Conservation (phyloP, 1,284 basidiomycete species). For the Xerocomus amazonicus region DNA sequence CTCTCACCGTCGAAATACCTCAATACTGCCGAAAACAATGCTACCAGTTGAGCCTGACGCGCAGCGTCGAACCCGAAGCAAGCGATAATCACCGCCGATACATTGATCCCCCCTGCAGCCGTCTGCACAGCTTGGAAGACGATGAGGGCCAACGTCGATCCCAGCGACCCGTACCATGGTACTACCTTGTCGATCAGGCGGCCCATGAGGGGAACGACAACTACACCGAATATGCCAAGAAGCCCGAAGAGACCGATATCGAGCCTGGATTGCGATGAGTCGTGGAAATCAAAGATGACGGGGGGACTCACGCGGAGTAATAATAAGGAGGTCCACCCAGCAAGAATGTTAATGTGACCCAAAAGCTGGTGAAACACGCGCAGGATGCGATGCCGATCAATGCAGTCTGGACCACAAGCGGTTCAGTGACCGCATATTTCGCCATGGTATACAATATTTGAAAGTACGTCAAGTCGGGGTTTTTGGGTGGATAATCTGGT, state of each 20-base stretch:
- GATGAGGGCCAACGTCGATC: slow-evolving; percentile 41
- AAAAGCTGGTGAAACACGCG: slow-evolving; percentile 59
- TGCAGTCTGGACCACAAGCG: slow-evolving; percentile 59
- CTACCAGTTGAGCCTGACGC: slow-evolving; percentile 44
- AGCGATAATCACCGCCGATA: slow-evolving; percentile 53
- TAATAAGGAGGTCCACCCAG: slow-evolving; percentile 60
- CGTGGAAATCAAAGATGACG: background rate
- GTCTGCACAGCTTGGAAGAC: slow-evolving; percentile 34
- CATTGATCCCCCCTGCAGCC: slow-evolving; percentile 51
- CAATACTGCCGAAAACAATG: slow-evolving; percentile 37
- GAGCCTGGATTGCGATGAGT: slow-evolving; percentile 38
- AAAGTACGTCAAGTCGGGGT: slow-evolving; percentile 52
- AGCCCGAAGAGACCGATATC: slow-evolving; percentile 71
- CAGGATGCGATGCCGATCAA: slow-evolving; percentile 54
- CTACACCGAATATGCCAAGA: slow-evolving; percentile 66
- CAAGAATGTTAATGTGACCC: slow-evolving; percentile 72
- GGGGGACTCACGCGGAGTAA: slow-evolving; percentile 53
- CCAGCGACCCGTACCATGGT: slow-evolving; percentile 63
- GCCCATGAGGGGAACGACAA: slow-evolving; percentile 59
- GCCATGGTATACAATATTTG: slow-evolving; percentile 61
- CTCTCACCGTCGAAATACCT: slow-evolving; percentile 22
- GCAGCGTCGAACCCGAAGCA: slow-evolving; percentile 46
- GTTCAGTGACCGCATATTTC: slow-evolving; percentile 62
- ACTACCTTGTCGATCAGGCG: slow-evolving; percentile 57
- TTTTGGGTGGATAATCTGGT: slow-evolving; percentile 69